Percentiles rank a stretch among this genome's conserved stretches.
Evolutionary conservation across 148 eudicot species (phyloP).

Genomic region (Dysphania ambrosioides): DNA sequence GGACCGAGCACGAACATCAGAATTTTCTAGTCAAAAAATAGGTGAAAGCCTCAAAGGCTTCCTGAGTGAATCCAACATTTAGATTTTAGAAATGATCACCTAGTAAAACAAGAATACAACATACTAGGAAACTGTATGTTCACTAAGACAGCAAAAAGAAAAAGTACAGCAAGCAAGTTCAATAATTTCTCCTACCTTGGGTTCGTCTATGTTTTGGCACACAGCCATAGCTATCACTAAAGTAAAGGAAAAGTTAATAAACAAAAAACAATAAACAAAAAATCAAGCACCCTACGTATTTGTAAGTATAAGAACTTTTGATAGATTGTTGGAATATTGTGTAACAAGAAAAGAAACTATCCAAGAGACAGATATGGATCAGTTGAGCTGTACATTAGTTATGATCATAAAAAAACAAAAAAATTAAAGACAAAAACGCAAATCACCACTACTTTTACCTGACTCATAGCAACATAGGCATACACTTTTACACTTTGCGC

Average conservation of each 20-base stretch:
- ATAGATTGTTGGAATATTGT: slow-evolving; percentile 78
- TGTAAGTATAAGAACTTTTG: slow-evolving; percentile 81
- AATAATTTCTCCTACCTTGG: slow-evolving; percentile 1
- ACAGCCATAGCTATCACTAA: background rate
- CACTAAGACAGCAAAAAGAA: background rate
- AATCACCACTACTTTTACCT: slow-evolving; percentile 42
- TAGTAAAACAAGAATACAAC: background rate
- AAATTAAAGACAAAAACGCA: background rate
- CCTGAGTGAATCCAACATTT: background rate
- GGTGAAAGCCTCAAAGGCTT: background rate
- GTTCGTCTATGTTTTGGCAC: background rate
- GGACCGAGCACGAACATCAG: background rate
- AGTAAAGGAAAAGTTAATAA: background rate
- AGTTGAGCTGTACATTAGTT: slow-evolving; percentile 19
- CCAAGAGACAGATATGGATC: slow-evolving; percentile 32
- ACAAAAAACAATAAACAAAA: slow-evolving; percentile 11
- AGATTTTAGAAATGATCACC: background rate
- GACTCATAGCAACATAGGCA: slow-evolving; percentile 90
- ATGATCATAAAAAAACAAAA: slow-evolving; percentile 7
- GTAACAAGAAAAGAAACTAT: slow-evolving; percentile 71
- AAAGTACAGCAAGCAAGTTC: background rate
- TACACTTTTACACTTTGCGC: slow-evolving; percentile 79
- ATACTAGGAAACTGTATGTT: background rate
- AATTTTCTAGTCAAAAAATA: background rate
- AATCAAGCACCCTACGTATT: too few species aligned